Evolutionary conservation across 768 basidiomycete species (phyloP).

Genomic region (Pulveroboletus frians): DNA sequence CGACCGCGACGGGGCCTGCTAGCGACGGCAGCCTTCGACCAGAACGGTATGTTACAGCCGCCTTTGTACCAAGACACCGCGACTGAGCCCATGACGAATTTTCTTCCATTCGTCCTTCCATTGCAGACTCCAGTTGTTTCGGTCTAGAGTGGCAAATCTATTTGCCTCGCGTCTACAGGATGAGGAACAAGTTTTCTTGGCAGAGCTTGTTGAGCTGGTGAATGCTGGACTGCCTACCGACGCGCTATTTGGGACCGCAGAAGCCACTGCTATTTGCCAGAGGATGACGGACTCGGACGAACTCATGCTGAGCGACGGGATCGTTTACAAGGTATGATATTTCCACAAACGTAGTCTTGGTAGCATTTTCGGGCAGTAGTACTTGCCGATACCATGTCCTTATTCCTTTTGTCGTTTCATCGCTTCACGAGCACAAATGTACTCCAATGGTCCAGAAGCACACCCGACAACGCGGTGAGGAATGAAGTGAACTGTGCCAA

Average conservation of each 20-base stretch:
- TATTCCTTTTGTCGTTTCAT: neutral
- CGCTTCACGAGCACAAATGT: conserved; percentile 4
- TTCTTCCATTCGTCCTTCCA: neutral
- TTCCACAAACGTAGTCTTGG: neutral
- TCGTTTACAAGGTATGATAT: conserved; percentile 74
- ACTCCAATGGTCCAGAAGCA: neutral
- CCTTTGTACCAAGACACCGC: neutral
- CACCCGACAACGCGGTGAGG: too few relatives aligned
- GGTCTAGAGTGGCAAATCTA: conserved; percentile 65
- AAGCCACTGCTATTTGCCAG: conserved; percentile 69
- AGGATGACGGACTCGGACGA: conserved; percentile 69
- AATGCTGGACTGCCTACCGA: conserved; percentile 71
- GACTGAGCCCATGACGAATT: neutral
- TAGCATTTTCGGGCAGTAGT: neutral
- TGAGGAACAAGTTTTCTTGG: conserved; percentile 70
- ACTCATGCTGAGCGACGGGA: conserved; percentile 83
- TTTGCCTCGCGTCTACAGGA: conserved; percentile 66
- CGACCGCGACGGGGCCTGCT: conserved; percentile 31
- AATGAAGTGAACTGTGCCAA: too few relatives aligned
- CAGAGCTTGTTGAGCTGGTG: conserved; percentile 62
- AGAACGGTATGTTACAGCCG: conserved; percentile 50
- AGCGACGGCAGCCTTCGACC: conserved; percentile 44
- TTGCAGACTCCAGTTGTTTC: conserved; percentile 73
- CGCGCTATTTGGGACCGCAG: conserved; percentile 71
- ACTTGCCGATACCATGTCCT: neutral